Base-by-base conservation (phyloP, 495 filamentous ascomycete genomes). In the Lasiosphaeria ovina region DNA sequence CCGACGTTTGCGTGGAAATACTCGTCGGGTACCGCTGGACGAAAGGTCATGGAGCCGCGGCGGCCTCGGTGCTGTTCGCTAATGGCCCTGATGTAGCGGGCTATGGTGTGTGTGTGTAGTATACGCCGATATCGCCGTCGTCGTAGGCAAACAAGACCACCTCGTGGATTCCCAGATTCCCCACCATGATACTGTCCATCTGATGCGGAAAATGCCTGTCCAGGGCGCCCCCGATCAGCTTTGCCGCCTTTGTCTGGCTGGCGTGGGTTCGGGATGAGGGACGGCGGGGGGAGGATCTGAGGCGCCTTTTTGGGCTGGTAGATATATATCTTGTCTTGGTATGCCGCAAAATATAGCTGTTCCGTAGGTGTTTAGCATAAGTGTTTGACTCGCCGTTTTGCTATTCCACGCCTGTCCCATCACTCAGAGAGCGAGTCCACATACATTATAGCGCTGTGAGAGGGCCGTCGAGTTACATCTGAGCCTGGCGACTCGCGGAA, bases 41-140 rank as follows among this genome's bases (percentile, higher is more conserved):
- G 35, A n/a, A 24, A 50, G 7, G 7, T 31, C 12, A 52, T 34
- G 11, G 50, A 50, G 51, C 35, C 51, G 44, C 36, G n/a, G 24
- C n/a, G 5, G 7, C 24, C 38, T 16, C 54, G 55, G 3, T 14
- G 17, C 3, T 59, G 51, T 9, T 48, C 58, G 33, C 8, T 42
- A 11, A 58, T 58, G 4, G 50, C 51, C 35, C 8, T 33, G 52
- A 72, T 67, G 42, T 35, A 62, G 38, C 57, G 61, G 31, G 69
- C 78, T 36, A 81, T 76, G 4, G 69, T 35, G 11, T 72, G 80
- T n/a, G n/a, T 1, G 87, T 89, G 62, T 89, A 86, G 71, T 93
- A 96, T 4, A 84, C 92, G 40, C 89, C 81, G 9, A 95, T 86
- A 72, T 98, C 93, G 5, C 94, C 94, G 62, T 97, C 92, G 65